Percentiles rank a stretch among this genome's conserved stretches.
phyloP scores from a whole-genome alignment of 768 basidiomycete genomes.

The Tylopilus sp. region DNA sequence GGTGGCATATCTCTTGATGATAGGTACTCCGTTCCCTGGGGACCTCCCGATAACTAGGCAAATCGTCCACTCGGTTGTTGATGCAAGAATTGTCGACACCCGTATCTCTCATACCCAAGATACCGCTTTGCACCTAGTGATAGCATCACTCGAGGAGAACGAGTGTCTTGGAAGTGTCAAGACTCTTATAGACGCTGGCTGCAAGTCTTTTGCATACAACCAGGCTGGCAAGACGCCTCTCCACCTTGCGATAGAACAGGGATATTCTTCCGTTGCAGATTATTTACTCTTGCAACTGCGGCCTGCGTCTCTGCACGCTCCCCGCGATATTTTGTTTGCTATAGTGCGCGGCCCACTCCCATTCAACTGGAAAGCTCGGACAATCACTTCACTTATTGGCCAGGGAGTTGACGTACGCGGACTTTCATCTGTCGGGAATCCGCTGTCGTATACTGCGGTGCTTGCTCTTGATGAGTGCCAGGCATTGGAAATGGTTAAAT shows the following conservation, averaged over 20 bases:
- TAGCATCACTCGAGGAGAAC: background rate
- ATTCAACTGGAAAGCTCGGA: background rate
- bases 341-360: background rate
- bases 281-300: too few relatives aligned
- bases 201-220: too few relatives aligned
- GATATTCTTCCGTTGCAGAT: background rate
- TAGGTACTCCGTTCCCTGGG: background rate
- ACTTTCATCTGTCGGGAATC: background rate
- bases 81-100: background rate
- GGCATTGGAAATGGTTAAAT: background rate
- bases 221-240: background rate
- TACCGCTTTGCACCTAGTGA: background rate
- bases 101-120: background rate
- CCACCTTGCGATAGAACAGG: background rate
- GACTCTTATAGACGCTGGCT: background rate
- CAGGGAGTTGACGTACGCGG: background rate
- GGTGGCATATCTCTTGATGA: background rate
- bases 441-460: background rate
- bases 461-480: background rate
- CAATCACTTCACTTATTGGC: background rate
- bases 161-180: background rate
- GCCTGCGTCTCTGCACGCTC: too few relatives aligned
- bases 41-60: too few relatives aligned
- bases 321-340: background rate
- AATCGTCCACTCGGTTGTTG: conserved; percentile 1